Base-by-base conservation (phyloP, 148 eudicot species). In the Limonium bicolor region DNA sequence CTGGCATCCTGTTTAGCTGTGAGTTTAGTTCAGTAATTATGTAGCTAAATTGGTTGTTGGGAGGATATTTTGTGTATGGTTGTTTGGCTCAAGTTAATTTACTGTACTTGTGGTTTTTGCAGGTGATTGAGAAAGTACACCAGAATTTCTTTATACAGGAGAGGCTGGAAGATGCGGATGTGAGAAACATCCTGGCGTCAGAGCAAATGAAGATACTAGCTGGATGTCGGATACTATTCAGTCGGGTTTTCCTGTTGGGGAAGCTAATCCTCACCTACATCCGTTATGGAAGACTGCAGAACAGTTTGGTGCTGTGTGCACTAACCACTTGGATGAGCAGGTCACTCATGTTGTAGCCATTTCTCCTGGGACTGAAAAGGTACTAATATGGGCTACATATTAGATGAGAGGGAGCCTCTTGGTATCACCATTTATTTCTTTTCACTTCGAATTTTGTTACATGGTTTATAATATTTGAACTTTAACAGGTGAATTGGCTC, bases 311-410 rank as follows among this genome's bases (percentile, higher is more conserved):
- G 99, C 99, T 40, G 76, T 69, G 16, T 90, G 99, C 58, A 71
- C 77, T 28, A 90, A 65, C 61, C 87, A 75, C 62, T 70, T 90
- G 35, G 95, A 90, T 68, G 93, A 90, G 7, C 74, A 70, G 36
- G 99, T 90, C 30, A 90, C 99, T 33, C 99, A 90, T 68, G 95
- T 90, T 17, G 99, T 90, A 45, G 99, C 99, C 48, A 70, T 70
- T 63, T 78, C 95, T 48, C 69, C 60, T 37, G 99, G 99, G 47
- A 84, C 95, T 20, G 88, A 84, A 50, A 90, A 90, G 99, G 99
- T 90, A n/a, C n/a, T n/a, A n/a, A n/a, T n/a, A n/a, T n/a, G n/a
- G n/a, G n/a, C n/a, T n/a, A n/a, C n/a, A n/a, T n/a, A n/a, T n/a
- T n/a, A n/a, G n/a, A n/a, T n/a, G n/a, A n/a, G n/a, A n/a, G n/a